phyloP scores from a whole-genome alignment of 345 rosid genomes.

The Cardiospermum halicacabum region DNA sequence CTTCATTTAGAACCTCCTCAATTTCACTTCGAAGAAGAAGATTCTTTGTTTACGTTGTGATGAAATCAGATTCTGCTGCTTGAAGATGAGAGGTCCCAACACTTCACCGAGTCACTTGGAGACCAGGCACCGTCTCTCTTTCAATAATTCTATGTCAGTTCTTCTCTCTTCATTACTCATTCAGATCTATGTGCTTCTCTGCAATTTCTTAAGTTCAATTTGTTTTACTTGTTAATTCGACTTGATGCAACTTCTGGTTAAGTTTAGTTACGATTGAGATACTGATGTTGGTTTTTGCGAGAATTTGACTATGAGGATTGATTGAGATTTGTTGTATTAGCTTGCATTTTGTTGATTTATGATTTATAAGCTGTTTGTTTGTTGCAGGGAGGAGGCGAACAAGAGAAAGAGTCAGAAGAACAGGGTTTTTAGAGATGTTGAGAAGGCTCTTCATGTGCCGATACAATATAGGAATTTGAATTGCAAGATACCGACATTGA shows the following conservation, averaged over 20 bases:
- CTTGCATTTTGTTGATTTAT: slow-evolving; percentile 1
- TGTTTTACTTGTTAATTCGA: neutral
- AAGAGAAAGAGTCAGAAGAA: slow-evolving; percentile 47
- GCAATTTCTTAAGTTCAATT: neutral
- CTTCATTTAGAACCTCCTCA: neutral
- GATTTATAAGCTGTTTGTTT: neutral
- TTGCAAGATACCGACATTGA: slow-evolving; percentile 46
- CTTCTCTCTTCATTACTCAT: neutral
- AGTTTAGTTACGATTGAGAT: neutral
- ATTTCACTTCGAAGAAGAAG: neutral
- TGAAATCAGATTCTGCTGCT: slow-evolving; percentile 11
- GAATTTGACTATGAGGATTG: neutral
- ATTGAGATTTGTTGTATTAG: neutral
- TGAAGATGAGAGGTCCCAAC: slow-evolving; percentile 15
- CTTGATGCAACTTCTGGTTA: neutral
- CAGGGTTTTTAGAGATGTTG: slow-evolving; percentile 54
- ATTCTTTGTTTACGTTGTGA: neutral
- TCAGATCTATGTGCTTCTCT: neutral
- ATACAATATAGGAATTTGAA: slow-evolving; percentile 52
- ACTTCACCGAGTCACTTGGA: slow-evolving; percentile 4
- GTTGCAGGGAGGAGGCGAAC: slow-evolving; percentile 47
- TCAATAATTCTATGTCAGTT: slow-evolving; percentile 4
- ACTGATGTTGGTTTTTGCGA: neutral
- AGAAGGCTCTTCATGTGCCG: slow-evolving; percentile 50
- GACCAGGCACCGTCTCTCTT: slow-evolving; percentile 13